Conservation (phyloP, 768 basidiomycete species). For the Mycena belliarum region DNA sequence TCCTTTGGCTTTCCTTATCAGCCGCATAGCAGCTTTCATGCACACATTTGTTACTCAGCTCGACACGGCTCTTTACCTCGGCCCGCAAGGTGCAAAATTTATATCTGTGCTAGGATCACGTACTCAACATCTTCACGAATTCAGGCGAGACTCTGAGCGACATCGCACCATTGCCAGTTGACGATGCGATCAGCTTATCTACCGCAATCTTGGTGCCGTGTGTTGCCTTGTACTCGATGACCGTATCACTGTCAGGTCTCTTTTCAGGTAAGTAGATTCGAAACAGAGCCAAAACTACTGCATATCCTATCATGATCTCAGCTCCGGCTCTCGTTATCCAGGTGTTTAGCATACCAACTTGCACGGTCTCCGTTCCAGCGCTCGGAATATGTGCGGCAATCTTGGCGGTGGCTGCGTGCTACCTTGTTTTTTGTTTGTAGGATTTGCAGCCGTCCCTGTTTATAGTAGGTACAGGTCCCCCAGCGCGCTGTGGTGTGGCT, state of each 20-base stretch:
- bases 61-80: conserved; percentile 7
- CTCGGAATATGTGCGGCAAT: neutral
- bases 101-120: neutral
- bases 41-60: conserved; percentile 9
- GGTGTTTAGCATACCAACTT: too few species aligned
- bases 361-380: too few species aligned
- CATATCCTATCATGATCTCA: too few species aligned
- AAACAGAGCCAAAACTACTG: neutral
- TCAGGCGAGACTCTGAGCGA: neutral
- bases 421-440: neutral
- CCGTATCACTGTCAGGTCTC: neutral
- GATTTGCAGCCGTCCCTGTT: neutral
- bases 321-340: too few species aligned
- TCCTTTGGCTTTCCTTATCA: neutral
- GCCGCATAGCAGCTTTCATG: neutral
- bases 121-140: neutral
- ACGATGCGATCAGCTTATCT: conserved; percentile 7
- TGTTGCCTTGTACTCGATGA: neutral
- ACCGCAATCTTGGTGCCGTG: conserved; percentile 3
- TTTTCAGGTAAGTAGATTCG: conserved; percentile 1
- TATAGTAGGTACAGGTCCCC: too few species aligned
- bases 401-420: conserved; percentile 1
- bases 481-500: too few species aligned
- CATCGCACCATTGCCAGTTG: neutral
- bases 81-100: neutral